Evolutionary conservation across 2,329 filamentous ascomycete species (phyloP), one percentile per base, ranked within the genome.

Genomic region (Verticillium klebahnii): DNA sequence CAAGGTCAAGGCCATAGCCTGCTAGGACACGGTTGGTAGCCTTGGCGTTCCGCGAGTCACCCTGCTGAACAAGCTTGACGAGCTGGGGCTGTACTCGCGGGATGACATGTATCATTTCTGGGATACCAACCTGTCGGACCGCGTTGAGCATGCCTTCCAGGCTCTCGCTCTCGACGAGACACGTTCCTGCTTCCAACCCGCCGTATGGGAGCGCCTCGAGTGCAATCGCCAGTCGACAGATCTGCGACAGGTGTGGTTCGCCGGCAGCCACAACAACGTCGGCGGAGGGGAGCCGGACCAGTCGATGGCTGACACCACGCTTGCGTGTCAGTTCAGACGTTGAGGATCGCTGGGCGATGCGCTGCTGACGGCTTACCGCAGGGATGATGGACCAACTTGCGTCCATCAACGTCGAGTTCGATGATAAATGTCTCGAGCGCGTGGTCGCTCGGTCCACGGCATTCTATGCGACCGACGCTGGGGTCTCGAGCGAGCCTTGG

Each of bases 221-320:
- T 69, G 73, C 31, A 74, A 77, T 34, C 72, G 70, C 39, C 67
- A 72, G 15, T 74, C 70, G 25, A 80, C 79, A 1, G 75, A 83
- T 62, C 72, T 83, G 55, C 75, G 79, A 32, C 81, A 83, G 64
- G 79, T 82, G 14, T 89, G 86, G 86, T 92, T 93, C 68, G 86
- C 89, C 0, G 89, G 89, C 7, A 85, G 83, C 58, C 90, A 93
- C 69, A 85, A 81, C 12, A 89, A 91, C 67, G 85, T 90, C 56
- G 89, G 89, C 5, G 89, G 89, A 36, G 89, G 89, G 2, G 89
- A 84, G 84, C 70, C 74, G 5, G 81, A 84, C 57, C 77, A 82
- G 63, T 79, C 79, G 55, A 73, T 78, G 23, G 71, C 77, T 3
- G 75, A 79, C 59, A 70, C 73, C 17, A 73, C 73, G 25, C 69